A percentile compares a stretch with the other conserved stretches of the same genome.
phyloP scores from a whole-genome alignment of 2,329 filamentous ascomycete genomes.

The Mariannaea sp. region DNA sequence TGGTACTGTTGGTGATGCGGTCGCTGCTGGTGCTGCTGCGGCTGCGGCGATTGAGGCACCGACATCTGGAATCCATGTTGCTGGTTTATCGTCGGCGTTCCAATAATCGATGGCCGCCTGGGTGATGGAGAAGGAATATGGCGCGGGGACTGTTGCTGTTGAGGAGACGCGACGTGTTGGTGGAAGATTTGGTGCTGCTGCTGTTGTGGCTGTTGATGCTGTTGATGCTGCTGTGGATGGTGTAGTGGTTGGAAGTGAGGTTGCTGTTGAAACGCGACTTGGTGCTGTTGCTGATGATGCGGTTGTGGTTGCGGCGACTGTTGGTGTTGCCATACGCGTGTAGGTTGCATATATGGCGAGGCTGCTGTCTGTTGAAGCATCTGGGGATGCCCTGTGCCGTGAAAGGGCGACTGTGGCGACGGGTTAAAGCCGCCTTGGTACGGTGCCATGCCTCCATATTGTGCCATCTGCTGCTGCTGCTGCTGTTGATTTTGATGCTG shows the following conservation, averaged over 20 bases:
- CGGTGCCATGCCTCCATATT: slow-evolving; percentile 29
- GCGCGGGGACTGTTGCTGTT: slow-evolving; percentile 29
- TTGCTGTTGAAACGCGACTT: slow-evolving; percentile 40
- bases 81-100: slow-evolving; percentile 30
- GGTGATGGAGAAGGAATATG: slow-evolving; percentile 30
- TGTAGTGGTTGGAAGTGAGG: slow-evolving; percentile 32
- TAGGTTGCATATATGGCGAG: slow-evolving; percentile 33
- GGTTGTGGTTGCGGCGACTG: slow-evolving; percentile 40
- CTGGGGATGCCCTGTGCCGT: slow-evolving; percentile 25
- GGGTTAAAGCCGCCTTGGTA: slow-evolving; percentile 36
- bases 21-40: slow-evolving; percentile 23
- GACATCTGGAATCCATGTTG: slow-evolving; percentile 31
- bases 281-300: slow-evolving; percentile 45
- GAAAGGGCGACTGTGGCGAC: slow-evolving; percentile 26
- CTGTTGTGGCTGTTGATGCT: slow-evolving; percentile 42
- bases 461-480: slow-evolving; percentile 30
- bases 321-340: slow-evolving; percentile 43
- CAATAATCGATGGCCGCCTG: slow-evolving; percentile 29
- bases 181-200: slow-evolving; percentile 43
- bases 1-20: slow-evolving; percentile 23
- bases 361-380: slow-evolving; percentile 32
- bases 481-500: slow-evolving; percentile 29
- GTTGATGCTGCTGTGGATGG: slow-evolving; percentile 31
- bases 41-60: slow-evolving; percentile 17
- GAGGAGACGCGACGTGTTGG: slow-evolving; percentile 37